Evolutionary conservation across 306 rosid genomes (phyloP), one percentile per base, ranked within the genome.

Genomic region (Vachellia collinsii): DNA sequence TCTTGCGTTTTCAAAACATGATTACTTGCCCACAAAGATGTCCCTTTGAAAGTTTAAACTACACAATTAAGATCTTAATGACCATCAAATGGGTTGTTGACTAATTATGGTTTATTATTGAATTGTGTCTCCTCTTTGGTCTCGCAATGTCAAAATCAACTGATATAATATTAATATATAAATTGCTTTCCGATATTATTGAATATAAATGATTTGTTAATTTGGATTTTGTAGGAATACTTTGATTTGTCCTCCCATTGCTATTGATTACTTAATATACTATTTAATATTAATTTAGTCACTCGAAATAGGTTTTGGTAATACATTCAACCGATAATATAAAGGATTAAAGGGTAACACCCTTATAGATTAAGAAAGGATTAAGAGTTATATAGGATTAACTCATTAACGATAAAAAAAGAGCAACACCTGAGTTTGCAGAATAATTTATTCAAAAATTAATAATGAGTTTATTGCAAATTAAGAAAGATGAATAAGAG

Each of bases 1-100:
- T 74, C 68, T 54, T 44, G 51, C 37, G 70, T 38, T 46, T 74
- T 73, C 77, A 72, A 77, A 64, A 68, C 51, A 63, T 83, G 46
- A 65, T 65, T 66, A 59, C 12, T 17, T 42, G 44, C 53, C 20
- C 56, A 50, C 8, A 56, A 74, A 71, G 84, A 72, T 82, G 84
- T 84, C 86, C 37, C 76, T 37, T 69, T 54, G 43, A 68, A 77
- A 68, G 69, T 38, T 67, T 39, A 74, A 51, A 50, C 56, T 72
- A 37, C 37, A 59, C 3, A 29, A 75, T 67, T 16, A 79, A 64
- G 53, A 81, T 83, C 76, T 81, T 68, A 46, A 72, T 78, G 41
- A 83, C 59, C 39, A 68, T 85, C 85, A 78, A 83, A 78, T 80
- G 78, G 43, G 61, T 47, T 0, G 63, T 87, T 80, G 88, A 87